Evolutionary conservation across 2,329 filamentous ascomycete species (phyloP), one percentile per base, ranked within the genome.

Genomic region (Botrytis sinoallii): DNA sequence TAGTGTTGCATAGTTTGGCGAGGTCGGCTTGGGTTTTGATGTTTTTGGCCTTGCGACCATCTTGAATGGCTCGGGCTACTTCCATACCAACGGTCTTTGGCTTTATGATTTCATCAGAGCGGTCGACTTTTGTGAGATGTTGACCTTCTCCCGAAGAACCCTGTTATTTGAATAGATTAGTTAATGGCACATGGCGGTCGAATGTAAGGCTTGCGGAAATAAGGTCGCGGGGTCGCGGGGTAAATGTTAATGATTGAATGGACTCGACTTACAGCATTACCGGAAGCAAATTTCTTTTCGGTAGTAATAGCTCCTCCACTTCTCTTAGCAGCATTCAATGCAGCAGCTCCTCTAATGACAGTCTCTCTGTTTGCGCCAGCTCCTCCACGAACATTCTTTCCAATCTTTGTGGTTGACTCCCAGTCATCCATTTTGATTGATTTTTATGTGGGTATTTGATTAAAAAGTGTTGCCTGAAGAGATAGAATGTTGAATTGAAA

Each of bases 81-180:
- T 89, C 87, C 81, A 88, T 87, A 82, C 94, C 94, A 74, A 98
- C 87, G 65, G 94, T 97, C 86, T 97, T 97, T 81, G 94, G 95
- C 87, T 97, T 97, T 85, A 98, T 92, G 85, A 98, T 97, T 83
- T 98, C 96, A 87, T 98, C 95, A 82, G 91, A 91, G 79, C 95
- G 95, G 88, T 98, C 96, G 84, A 99, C 95, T 87, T 98, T 98
- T 78, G 96, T 98, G 77, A 98, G 88, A 82, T 93, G 95, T 86
- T 99, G 96, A 79, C 96, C 96, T 85, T 98, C 95, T 29, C 48
- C 66, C 25, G 66, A 68, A 22, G 66, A 10, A 8, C 66, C 66
- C 66, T 68, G 4, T 68, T 55, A n/a, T 77, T 71, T 52, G 42
- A 40, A 40, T 61, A 42, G 48, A 73, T 78, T 75, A 74, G 74